Base-by-base conservation (phyloP, 305 asterid genomes). In the Rubia peregrina region DNA sequence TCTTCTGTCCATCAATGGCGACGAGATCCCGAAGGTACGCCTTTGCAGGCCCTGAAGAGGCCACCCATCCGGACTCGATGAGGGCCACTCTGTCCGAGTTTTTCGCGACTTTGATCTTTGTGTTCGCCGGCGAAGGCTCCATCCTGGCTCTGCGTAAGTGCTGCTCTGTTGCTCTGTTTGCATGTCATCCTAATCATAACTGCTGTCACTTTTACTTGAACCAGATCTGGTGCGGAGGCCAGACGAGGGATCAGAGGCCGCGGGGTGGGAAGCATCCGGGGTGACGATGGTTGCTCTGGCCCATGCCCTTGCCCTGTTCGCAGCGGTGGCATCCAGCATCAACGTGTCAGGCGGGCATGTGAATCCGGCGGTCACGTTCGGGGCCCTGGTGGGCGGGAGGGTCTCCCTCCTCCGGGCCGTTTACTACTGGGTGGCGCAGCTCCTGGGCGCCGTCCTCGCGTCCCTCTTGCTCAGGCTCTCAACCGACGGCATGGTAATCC, bases 361-460 rank as follows among this genome's bases (percentile, higher is more conserved):
- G 11, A 92, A 92, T 38, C 98, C 96, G 0, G 98, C 98, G 0
- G 89, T 91, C 71, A 91, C 98, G 59, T 86, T 91, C 9, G 98
- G 94, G 4, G 90, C 96, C 0, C 95, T 92, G 0, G 96, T 92
- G 0, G 90, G 96, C 3, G 98, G 96, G 1, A 76, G 98, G 67
- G 80, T 90, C 43, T 85, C 97, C 8, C 14, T 92, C 6, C 78
- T 92, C 3, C 91, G 95, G 7, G 95, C 97, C 0, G 6, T 88
- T 6, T 90, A 83, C 85, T 88, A 92, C 76, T 92, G 97, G 98
- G 55, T 84, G 30, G 97, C 98, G 30, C 98, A 92, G 87, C 90
- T 92, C 30, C 48, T 90, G 67, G 98, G 95, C 5, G 86, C 98
- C 0, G 86, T 92, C 0, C 46, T 92, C 0, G 96, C 97, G 1